Evolutionary conservation across 192 early-diverging fungal genomes (phyloP), one percentile per base, ranked within the genome.

Genomic region (Rhizophagus sp.): DNA sequence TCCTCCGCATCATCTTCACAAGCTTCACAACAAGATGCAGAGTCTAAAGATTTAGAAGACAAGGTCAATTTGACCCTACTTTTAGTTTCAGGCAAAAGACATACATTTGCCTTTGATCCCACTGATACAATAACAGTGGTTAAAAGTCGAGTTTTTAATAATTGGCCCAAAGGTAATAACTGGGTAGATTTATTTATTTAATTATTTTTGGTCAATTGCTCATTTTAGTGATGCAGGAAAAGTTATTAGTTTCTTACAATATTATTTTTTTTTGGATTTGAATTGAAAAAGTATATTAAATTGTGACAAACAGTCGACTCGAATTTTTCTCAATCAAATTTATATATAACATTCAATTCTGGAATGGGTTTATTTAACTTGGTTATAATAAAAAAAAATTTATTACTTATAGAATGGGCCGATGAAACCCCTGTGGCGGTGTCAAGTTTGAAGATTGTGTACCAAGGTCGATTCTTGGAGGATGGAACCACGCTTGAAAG

Each of bases 391-490:
- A n/a, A 30, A 36, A 30, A 30, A 47, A 47, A 47, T 47, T 71
- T 13, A 2, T 36, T 62, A 63, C 15, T 41, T n/a, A 17, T 62
- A 79, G 86, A 87, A 39, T 85, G 84, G 86, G 76, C 83, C 15
- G 86, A 87, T 62, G 86, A 87, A 71, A 82, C 78, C 7, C 84
- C 84, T 2, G 74, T 80, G 5, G 80, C 86, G 4, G 80, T 81
- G 15, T 85, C 85, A 62, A 82, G 79, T 52, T 67, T 87, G 76
- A 85, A 84, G 64, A 85, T 87, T 62, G 81, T 87, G 17, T 85
- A 87, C 69, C 73, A 82, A 66, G 86, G 86, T 57, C 82, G 83
- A 78, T 85, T 87, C 71, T 80, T 87, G 22, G 84, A 85, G 33
- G 84, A 87, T 64, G 72, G 19, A 64, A 81, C 83, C 13, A 85